Evolutionary conservation across 257 asterid species (phyloP).

Genomic region (Gentiana straminea): DNA sequence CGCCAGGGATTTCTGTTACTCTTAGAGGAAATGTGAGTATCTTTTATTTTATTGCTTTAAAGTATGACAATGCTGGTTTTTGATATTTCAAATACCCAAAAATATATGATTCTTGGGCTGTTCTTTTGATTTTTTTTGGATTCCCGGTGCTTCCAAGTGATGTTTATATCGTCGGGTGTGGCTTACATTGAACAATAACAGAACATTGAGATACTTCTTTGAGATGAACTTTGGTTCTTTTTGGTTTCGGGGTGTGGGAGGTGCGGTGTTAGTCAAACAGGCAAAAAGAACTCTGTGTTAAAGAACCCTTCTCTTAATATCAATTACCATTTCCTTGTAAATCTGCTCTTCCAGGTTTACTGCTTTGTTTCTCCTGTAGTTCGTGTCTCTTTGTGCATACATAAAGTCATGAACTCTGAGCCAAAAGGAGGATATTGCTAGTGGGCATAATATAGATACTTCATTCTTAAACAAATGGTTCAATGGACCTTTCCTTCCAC

Average conservation of each 20-base stretch:
- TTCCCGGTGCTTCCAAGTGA: not conserved
- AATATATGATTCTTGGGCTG: no score
- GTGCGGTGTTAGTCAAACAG: no score
- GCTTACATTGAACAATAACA: not conserved
- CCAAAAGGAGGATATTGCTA: no score
- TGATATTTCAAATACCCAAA: no score
- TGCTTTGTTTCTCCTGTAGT: slow-evolving; percentile 4
- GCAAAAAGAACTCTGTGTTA: not conserved
- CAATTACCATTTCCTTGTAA: not conserved
- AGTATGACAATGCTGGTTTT: not conserved
- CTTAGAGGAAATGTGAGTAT: slow-evolving; percentile 68
- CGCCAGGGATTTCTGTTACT: slow-evolving; percentile 88
- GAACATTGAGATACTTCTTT: no score
- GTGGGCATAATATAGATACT: no score
- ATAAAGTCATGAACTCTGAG: no score
- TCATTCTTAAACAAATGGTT: no score
- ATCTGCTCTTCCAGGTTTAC: slow-evolving; percentile 17
- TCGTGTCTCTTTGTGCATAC: slow-evolving; percentile 5
- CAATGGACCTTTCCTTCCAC: no score
- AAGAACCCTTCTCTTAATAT: slow-evolving; percentile 18
- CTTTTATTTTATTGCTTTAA: not conserved
- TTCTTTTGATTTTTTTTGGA: not conserved
- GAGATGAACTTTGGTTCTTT: no score
- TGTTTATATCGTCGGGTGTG: not conserved
- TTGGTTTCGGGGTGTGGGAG: no score